These are phyloP conservation scores for Fomitopsis betulina DNA, from an alignment of 1,284 basidiomycete species.

Conservation along the genomic window DNA sequence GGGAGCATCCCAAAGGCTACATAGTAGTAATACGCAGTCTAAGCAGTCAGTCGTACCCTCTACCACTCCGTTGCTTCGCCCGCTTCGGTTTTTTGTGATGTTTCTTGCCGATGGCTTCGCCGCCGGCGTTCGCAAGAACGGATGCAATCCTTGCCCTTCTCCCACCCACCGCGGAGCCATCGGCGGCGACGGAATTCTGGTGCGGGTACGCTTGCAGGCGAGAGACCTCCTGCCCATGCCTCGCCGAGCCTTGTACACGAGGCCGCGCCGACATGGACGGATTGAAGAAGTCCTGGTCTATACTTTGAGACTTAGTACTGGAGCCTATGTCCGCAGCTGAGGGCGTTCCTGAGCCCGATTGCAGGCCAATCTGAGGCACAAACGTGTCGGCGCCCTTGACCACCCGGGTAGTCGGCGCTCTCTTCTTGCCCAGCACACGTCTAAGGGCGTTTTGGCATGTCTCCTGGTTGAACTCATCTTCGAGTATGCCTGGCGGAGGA, in stretches of 20 bases:
- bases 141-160: conserved; percentile 43
- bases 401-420: conserved; percentile 82
- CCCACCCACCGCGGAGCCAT: conserved; percentile 60
- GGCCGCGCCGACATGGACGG: conserved; percentile 51
- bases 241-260: conserved; percentile 59
- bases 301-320: conserved; percentile 52
- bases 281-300: conserved; percentile 86
- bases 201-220: conserved; percentile 72
- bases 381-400: conserved; percentile 81
- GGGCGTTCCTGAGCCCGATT: conserved; percentile 18
- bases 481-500: conserved; percentile 71
- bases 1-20: not conserved
- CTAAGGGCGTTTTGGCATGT: conserved; percentile 63
- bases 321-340: conserved; percentile 24
- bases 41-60: conserved; percentile 71
- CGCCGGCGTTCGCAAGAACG: conserved; percentile 42
- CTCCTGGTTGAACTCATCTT: conserved; percentile 75
- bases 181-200: conserved; percentile 73
- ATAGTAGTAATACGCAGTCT: not conserved
- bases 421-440: conserved; percentile 69
- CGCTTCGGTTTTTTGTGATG: conserved; percentile 85
- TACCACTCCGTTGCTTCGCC: conserved; percentile 85
- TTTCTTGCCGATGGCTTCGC: conserved; percentile 62
- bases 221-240: conserved; percentile 57
- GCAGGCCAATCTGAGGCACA: conserved; percentile 36